Percentiles rank a stretch among this genome's conserved stretches.
Evolutionary conservation across 768 basidiomycete genomes (phyloP).

Genomic region (Suillus weaverae): DNA sequence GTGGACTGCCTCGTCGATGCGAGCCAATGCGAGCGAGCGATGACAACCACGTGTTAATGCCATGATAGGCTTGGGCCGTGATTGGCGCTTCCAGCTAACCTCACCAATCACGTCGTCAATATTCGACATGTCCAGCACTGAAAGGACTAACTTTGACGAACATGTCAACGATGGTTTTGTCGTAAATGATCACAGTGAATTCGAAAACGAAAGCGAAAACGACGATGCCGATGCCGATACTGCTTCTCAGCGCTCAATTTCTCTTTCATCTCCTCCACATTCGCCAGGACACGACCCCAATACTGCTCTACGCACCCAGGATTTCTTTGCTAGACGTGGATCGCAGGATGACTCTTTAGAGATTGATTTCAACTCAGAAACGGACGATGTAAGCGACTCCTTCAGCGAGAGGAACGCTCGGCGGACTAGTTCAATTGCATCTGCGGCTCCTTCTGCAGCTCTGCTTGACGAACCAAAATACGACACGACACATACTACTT

Average conservation of each 20-base stretch:
- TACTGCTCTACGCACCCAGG: constrained; percentile 23
- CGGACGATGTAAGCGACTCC: constrained; percentile 54
- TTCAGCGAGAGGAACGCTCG: constrained; percentile 32
- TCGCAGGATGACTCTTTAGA: constrained; percentile 50
- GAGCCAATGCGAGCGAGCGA: not conserved
- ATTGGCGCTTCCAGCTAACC: not conserved
- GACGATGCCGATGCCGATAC: constrained; percentile 66
- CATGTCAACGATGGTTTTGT: constrained; percentile 7
- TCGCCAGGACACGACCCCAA: constrained; percentile 47
- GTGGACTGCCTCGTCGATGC: not conserved
- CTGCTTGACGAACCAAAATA: constrained; percentile 36
- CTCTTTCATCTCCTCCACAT: constrained; percentile 62
- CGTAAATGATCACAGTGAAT: constrained; percentile 6
- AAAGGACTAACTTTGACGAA: not conserved
- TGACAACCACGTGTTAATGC: not conserved
- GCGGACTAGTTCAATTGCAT: constrained; percentile 52
- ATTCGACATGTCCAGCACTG: constrained; percentile 1
- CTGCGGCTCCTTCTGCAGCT: constrained; percentile 47
- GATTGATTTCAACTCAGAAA: constrained; percentile 55
- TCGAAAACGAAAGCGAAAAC: constrained; percentile 18
- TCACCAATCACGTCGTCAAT: constrained; percentile 1
- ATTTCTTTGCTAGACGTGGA: constrained; percentile 39
- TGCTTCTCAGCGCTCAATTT: constrained; percentile 76
- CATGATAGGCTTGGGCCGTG: not conserved
- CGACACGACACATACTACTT: constrained; percentile 39